phyloP scores from a whole-genome alignment of 2,329 filamentous ascomycete species.

The Cercospora zeina region DNA sequence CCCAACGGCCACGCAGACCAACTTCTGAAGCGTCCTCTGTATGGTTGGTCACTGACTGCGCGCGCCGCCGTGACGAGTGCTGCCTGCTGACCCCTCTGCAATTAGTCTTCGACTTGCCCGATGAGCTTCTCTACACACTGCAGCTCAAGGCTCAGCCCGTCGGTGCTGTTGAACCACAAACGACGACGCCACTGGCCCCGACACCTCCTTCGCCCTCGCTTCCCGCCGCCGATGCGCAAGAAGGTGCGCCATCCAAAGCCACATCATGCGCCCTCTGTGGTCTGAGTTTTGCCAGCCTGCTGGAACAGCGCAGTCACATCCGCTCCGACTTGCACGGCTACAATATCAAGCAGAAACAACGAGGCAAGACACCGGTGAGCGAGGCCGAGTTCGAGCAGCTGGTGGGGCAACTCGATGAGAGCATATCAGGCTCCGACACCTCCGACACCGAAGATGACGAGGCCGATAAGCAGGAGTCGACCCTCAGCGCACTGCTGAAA shows the following conservation, averaged over 20 bases:
- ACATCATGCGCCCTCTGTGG: conserved; percentile 81
- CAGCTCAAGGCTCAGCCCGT: conserved; percentile 56
- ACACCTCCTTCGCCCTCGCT: conserved; percentile 9
- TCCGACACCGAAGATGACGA: conserved; percentile 66
- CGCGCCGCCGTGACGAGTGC: not conserved
- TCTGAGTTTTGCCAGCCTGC: conserved; percentile 67
- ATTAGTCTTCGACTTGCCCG: conserved; percentile 78
- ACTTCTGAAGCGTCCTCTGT: conserved; percentile 52
- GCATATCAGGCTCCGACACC: conserved; percentile 76
- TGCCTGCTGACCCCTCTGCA: conserved; percentile 12
- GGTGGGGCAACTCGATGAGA: conserved; percentile 83
- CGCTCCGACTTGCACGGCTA: conserved; percentile 91
- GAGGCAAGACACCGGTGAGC: conserved; percentile 68
- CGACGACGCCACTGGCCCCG: conserved; percentile 30
- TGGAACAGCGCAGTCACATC: conserved; percentile 81
- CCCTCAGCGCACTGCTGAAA: conserved; percentile 74
- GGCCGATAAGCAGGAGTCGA: conserved; percentile 68
- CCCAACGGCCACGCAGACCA: conserved; percentile 29
- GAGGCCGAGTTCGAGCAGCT: conserved; percentile 86
- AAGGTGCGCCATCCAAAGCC: conserved; percentile 54
- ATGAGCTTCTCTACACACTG: conserved; percentile 69
- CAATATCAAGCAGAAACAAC: conserved; percentile 88
- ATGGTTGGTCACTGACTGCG: conserved; percentile 43
- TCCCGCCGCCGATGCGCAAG: conserved; percentile 40
- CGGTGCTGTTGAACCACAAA: conserved; percentile 29